Evolutionary conservation across 2,329 filamentous ascomycete species (phyloP).

Genomic region (Botrytis sinoallii): DNA sequence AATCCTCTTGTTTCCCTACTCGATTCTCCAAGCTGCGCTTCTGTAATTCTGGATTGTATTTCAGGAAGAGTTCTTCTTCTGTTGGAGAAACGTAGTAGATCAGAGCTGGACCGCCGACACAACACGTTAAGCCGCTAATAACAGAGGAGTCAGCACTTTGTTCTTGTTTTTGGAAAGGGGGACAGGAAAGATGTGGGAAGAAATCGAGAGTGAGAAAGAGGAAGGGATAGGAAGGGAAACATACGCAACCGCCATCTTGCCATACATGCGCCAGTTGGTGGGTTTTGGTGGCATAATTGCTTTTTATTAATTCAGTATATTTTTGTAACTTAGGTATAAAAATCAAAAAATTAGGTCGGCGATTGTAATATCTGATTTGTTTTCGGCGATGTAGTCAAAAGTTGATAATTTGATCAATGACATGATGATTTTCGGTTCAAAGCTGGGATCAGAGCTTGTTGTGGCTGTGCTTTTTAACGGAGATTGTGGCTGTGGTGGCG

Average conservation of each 20-base stretch:
- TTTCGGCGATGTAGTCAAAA: background rate
- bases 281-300: slow-evolving; percentile 46
- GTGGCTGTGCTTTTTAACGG: background rate
- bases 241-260: slow-evolving; percentile 72
- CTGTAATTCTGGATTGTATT: slow-evolving; percentile 93
- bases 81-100: slow-evolving; percentile 77
- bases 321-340: background rate
- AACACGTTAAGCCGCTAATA: slow-evolving; percentile 64
- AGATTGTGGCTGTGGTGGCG: slow-evolving; percentile 9
- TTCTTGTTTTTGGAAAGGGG: background rate
- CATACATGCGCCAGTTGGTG: slow-evolving; percentile 54
- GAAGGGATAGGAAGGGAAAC: slow-evolving; percentile 35
- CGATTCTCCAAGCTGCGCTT: slow-evolving; percentile 79
- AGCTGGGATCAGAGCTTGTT: background rate
- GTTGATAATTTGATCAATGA: slow-evolving; percentile 14
- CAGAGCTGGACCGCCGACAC: slow-evolving; percentile 81
- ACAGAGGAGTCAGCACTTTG: slow-evolving; percentile 20
- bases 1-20: slow-evolving; percentile 74
- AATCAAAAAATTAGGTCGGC: background rate
- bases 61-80: slow-evolving; percentile 87
- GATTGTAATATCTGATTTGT: slow-evolving; percentile 2
- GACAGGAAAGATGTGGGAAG: background rate
- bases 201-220: background rate
- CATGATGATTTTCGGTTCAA: slow-evolving; percentile 15
- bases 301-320: background rate